A percentile compares a stretch with the other conserved stretches of the same genome.
Conservation (phyloP, 148 eudicot species). For the Dianthus caryophyllus region DNA sequence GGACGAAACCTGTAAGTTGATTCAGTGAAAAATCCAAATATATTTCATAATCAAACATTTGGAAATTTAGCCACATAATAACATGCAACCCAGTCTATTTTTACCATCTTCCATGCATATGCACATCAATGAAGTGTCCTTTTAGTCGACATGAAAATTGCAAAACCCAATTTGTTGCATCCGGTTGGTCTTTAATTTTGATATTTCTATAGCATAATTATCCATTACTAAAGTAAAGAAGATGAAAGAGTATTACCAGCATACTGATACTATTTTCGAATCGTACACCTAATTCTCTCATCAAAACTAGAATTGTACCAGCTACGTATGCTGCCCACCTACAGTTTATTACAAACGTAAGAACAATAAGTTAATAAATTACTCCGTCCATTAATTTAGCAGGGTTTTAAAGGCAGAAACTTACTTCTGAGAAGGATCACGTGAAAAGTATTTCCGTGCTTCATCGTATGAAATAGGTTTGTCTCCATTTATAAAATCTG, state of each 20-base stretch:
- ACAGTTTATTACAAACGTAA: slow-evolving; percentile 13
- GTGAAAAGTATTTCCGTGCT: slow-evolving; percentile 75
- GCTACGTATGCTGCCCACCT: slow-evolving; percentile 99
- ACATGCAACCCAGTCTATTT: no score
- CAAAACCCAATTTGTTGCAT: not conserved
- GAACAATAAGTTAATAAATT: slow-evolving; percentile 1
- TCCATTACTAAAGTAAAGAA: not conserved
- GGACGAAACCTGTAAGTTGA: slow-evolving; percentile 71
- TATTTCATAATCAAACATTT: not conserved
- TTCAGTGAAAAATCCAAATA: slow-evolving; percentile 4
- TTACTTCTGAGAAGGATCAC: slow-evolving; percentile 94
- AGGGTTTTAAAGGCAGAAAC: slow-evolving; percentile 21
- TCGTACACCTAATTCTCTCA: slow-evolving; percentile 83
- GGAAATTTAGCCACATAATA: no score
- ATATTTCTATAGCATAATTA: not conserved
- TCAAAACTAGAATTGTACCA: slow-evolving; percentile 86
- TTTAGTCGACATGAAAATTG: not conserved
- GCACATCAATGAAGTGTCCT: not conserved
- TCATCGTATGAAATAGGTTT: slow-evolving; percentile 78
- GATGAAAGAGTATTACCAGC: slow-evolving; percentile 51
- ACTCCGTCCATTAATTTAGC: not conserved
- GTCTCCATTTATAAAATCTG: slow-evolving; percentile 85
- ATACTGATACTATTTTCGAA: slow-evolving; percentile 86
- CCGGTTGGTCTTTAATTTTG: not conserved
- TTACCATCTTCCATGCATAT: not conserved